Conservation (phyloP, 306 rosid species). For the Dryas octopetala region DNA sequence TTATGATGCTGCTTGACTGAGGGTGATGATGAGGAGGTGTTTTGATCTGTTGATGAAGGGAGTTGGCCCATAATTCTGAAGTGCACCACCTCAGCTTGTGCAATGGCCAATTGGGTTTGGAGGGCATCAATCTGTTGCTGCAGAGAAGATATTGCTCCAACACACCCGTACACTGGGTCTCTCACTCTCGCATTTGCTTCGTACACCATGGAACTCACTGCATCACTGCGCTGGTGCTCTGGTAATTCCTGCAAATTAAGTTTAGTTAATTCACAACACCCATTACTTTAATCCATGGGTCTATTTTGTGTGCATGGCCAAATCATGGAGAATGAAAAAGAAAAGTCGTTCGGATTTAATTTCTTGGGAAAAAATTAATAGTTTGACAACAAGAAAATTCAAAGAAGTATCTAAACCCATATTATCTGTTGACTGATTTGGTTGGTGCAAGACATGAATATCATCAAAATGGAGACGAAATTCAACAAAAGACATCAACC, state of each 20-base stretch:
- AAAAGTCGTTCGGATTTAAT: neutral
- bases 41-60: constrained; percentile 17
- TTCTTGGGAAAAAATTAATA: neutral
- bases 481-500: constrained; percentile 1
- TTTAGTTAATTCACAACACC: no score
- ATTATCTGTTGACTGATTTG: neutral
- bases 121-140: constrained; percentile 81
- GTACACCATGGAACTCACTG: constrained; percentile 94
- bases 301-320: no score
- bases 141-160: constrained; percentile 87
- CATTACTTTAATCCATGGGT: no score
- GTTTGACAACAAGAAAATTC: neutral
- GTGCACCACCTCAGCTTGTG: constrained; percentile 79
- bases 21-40: constrained; percentile 5
- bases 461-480: neutral
- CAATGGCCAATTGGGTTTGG: constrained; percentile 74
- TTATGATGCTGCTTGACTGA: constrained; percentile 22
- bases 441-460: neutral
- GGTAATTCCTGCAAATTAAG: constrained; percentile 62
- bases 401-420: neutral
- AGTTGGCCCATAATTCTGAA: constrained; percentile 51
- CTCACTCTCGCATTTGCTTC: constrained; percentile 95
- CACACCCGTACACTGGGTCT: constrained; percentile 94
- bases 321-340: neutral
- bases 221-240: constrained; percentile 83